Conservation (phyloP, 495 filamentous ascomycete genomes). For the Xylaria flabelliformis region DNA sequence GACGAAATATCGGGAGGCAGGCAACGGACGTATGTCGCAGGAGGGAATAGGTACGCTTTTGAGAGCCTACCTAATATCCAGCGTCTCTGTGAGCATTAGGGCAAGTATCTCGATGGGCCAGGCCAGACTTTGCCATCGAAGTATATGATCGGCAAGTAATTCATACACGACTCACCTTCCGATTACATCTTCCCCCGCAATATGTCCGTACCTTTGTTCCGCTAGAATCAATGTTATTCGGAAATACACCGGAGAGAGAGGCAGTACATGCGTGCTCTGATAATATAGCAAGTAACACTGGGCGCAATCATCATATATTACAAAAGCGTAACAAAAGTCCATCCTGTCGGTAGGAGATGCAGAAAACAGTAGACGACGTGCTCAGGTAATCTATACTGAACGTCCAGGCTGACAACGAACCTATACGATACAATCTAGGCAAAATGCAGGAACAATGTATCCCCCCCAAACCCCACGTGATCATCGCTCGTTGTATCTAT, state of each 20-base stretch:
- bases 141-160: neutral
- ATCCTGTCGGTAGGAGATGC: neutral
- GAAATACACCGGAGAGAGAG: neutral
- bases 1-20: neutral
- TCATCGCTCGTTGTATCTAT: conserved; percentile 15
- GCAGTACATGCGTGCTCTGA: neutral
- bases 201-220: neutral
- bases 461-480: neutral
- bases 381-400: neutral
- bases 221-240: neutral
- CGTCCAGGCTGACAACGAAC: neutral
- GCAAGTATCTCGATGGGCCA: neutral
- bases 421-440: conserved; percentile 20
- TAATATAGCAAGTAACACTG: neutral
- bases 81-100: neutral
- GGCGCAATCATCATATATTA: conserved; percentile 13
- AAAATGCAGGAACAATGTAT: neutral
- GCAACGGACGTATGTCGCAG: neutral
- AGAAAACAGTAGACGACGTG: neutral
- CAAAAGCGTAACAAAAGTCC: neutral
- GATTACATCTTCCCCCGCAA: neutral
- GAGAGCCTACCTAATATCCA: too few species aligned
- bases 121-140: neutral
- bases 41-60: neutral
- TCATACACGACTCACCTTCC: neutral